phyloP scores from a whole-genome alignment of 768 basidiomycete genomes.

The Psilocybe cubensis region DNA sequence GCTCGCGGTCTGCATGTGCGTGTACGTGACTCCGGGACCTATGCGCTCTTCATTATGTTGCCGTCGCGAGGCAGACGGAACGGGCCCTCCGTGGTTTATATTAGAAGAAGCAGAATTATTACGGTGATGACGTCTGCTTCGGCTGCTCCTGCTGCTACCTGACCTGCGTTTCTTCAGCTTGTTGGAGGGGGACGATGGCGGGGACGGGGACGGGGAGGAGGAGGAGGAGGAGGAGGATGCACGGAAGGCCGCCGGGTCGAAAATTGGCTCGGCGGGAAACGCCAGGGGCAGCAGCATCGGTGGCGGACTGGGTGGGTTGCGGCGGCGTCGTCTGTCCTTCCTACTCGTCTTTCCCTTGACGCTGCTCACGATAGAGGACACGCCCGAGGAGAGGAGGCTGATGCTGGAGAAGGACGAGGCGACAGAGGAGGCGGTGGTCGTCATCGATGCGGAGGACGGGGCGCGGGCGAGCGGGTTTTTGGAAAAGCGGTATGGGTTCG shows the following conservation, averaged over 20 bases:
- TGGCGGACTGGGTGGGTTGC: slow-evolving; percentile 5
- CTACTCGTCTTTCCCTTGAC: background rate
- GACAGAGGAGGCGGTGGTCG: background rate
- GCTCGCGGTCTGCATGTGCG: background rate
- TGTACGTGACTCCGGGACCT: background rate
- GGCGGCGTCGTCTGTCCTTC: background rate
- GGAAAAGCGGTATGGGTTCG: slow-evolving; percentile 1
- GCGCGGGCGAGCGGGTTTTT: background rate
- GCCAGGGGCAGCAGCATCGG: slow-evolving; percentile 14
- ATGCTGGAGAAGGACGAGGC: background rate
- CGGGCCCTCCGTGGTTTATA: background rate
- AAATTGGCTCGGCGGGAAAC: slow-evolving; percentile 12
- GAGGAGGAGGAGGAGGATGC: background rate
- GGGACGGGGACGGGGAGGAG: background rate
- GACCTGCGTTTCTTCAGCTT: background rate
- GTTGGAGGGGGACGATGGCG: background rate
- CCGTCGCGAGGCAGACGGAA: background rate
- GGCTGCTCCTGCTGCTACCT: background rate
- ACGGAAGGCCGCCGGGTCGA: slow-evolving; percentile 10
- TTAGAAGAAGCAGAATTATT: background rate
- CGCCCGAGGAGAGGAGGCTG: background rate
- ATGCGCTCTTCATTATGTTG: background rate
- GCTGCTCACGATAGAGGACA: slow-evolving; percentile 2
- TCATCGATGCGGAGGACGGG: background rate
- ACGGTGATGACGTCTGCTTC: background rate